Evolutionary conservation across 2,329 filamentous ascomycete genomes (phyloP), one percentile per base, ranked within the genome.

Genomic region (Calonectria henricotiae): DNA sequence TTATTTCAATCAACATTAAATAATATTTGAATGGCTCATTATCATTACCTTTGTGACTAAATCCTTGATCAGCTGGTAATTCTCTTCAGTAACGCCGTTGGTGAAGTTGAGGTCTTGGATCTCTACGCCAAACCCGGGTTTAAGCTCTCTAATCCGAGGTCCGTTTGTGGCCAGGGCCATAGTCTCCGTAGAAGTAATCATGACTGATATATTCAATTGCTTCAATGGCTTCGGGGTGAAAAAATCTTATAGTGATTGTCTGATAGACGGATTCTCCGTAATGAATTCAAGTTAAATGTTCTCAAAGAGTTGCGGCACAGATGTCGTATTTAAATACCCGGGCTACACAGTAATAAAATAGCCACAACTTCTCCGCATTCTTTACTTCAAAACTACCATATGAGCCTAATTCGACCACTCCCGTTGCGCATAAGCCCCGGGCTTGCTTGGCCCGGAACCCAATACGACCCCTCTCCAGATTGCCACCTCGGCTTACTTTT

Each of bases 111-210:
- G 39, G 25, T 25, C 58, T 8, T 46, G 58, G 41, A 62, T 25
- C 39, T 62, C 58, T 5, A 20, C 58, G 5, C 58, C 58, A 32
- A 62, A 62, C 8, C 58, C 58, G 8, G 58, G 58, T 3, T 62
- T 62, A 20, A 62, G 58, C 12, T 62, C 58, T 15, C 27, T 15
- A 9, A 46, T 30, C 0, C 32, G 23, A 23, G 37, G 58, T 15
- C 39, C 8, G 1, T 30, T 13, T 4, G 37, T 13, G 3, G 41
- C 5, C 41, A 62, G 20, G 17, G 41, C 23, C 17, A 46, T 44
- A 17, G 27, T 46, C n/a, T 27, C 41, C 7, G 12, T 46, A 30
- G 23, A 44, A 35, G 58, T 62, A 20, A 13, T 6, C 58, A 62
- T 62, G 41, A 12, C 9, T 30, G n/a, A 46, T 4, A 20, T 1